A percentile compares a stretch with the other conserved stretches of the same genome.
Evolutionary conservation across 257 asterid genomes (phyloP).

Genomic region (Plantago ovata): DNA sequence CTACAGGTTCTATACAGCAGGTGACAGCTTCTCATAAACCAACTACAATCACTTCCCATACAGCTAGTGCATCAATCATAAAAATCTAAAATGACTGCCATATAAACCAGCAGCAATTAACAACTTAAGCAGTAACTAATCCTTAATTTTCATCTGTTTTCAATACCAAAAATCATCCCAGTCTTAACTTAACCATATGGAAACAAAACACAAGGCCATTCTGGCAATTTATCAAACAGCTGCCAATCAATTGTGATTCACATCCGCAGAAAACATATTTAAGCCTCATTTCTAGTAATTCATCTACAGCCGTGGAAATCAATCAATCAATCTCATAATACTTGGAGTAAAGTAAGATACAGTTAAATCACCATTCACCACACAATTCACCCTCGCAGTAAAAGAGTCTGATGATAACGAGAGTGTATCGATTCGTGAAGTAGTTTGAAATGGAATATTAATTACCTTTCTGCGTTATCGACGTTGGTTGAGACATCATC

Average conservation of each 20-base stretch:
- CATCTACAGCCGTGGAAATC: background rate
- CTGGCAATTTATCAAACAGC: too few relatives aligned
- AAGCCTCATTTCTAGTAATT: background rate
- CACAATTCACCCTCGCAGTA: background rate
- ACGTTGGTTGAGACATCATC: slow-evolving; percentile 82
- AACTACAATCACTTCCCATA: background rate
- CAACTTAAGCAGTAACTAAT: too few relatives aligned
- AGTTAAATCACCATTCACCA: background rate
- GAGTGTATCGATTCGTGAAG: background rate
- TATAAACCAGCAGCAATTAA: too few relatives aligned
- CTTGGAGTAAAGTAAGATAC: background rate
- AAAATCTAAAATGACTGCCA: too few relatives aligned
- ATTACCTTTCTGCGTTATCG: slow-evolving; percentile 71
- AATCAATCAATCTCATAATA: background rate
- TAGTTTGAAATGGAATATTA: background rate
- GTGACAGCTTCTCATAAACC: slow-evolving; percentile 2
- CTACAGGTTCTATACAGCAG: background rate
- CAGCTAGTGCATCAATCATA: too few relatives aligned
- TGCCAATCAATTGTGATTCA: too few relatives aligned
- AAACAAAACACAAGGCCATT: too few relatives aligned
- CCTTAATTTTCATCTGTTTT: too few relatives aligned
- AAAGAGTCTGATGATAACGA: background rate
- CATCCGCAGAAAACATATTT: too few relatives aligned
- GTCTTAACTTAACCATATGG: too few relatives aligned
- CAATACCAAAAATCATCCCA: too few relatives aligned